phyloP scores from a whole-genome alignment of 345 rosid species.

The Adansonia digitata region DNA sequence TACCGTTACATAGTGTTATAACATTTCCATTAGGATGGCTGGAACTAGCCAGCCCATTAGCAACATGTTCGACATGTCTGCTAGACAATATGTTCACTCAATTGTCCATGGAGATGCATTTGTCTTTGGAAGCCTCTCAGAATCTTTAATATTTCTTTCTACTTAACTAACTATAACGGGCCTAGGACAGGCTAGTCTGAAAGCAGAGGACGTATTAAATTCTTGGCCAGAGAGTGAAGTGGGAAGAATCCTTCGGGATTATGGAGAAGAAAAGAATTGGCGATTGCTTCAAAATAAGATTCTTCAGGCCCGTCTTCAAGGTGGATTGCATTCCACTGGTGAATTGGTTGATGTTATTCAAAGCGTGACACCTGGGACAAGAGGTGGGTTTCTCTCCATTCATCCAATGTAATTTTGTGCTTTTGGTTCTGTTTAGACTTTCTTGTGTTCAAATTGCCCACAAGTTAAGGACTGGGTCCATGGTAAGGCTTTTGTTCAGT shows the following conservation, averaged over 20 bases:
- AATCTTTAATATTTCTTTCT: slow-evolving; percentile 15
- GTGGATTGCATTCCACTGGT: slow-evolving; percentile 84
- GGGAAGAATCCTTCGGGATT: slow-evolving; percentile 66
- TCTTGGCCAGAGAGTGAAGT: slow-evolving; percentile 82
- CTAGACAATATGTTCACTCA: not conserved
- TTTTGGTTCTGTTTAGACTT: not conserved
- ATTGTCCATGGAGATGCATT: not conserved
- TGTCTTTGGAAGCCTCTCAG: slow-evolving; percentile 7
- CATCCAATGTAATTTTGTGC: not conserved
- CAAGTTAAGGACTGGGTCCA: not conserved
- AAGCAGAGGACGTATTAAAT: slow-evolving; percentile 79
- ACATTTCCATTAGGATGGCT: too few relatives aligned
- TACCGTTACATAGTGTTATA: too few relatives aligned
- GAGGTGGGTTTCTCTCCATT: slow-evolving; percentile 36
- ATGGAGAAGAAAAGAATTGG: slow-evolving; percentile 93
- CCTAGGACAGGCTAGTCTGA: slow-evolving; percentile 59
- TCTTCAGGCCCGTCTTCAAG: slow-evolving; percentile 52
- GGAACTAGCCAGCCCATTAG: not conserved
- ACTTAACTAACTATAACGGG: slow-evolving; percentile 27
- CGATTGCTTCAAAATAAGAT: slow-evolving; percentile 57
- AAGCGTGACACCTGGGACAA: slow-evolving; percentile 33
- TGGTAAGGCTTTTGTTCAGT: not conserved
- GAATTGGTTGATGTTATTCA: slow-evolving; percentile 68
- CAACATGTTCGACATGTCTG: not conserved
- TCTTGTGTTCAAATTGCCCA: not conserved